Evolutionary conservation across 1,284 basidiomycete species (phyloP).

Genomic region (Chondrostereum purpureum): DNA sequence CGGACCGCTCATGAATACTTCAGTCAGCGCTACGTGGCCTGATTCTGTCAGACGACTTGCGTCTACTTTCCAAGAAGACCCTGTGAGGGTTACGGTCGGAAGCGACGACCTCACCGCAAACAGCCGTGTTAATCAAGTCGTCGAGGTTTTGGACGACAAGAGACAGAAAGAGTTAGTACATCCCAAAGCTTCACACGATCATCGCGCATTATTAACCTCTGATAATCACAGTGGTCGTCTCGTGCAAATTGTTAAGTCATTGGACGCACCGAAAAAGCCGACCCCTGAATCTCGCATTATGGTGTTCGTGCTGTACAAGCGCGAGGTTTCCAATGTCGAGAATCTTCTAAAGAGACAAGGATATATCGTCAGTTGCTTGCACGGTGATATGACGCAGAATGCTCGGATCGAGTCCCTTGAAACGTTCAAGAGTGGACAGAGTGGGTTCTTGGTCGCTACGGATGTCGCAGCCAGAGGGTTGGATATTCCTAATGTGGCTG

Average conservation of each 20-base stretch:
- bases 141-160: constrained; percentile 88
- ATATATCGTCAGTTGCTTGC: constrained; percentile 74
- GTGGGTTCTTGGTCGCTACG: constrained; percentile 88
- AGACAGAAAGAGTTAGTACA: constrained; percentile 78
- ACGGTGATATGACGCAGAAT: constrained; percentile 89
- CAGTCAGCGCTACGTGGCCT: constrained; percentile 98
- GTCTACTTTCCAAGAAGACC: constrained; percentile 80
- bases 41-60: constrained; percentile 94
- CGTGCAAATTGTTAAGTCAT: constrained; percentile 50
- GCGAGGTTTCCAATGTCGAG: constrained; percentile 90
- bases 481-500: constrained; percentile 94
- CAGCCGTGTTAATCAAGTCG: constrained; percentile 76
- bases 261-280: constrained; percentile 59
- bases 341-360: constrained; percentile 63
- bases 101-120: constrained; percentile 97
- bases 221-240: constrained; percentile 74
- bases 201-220: too few relatives aligned
- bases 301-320: constrained; percentile 97
- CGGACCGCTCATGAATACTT: constrained; percentile 1
- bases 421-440: constrained; percentile 89
- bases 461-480: constrained; percentile 96
- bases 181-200: too few relatives aligned
- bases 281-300: constrained; percentile 69
- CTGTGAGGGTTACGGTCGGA: constrained; percentile 90
- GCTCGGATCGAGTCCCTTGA: constrained; percentile 85